A percentile compares a stretch with the other conserved stretches of the same genome.
Conservation (phyloP, 345 rosid species). For the Acer campestre region DNA sequence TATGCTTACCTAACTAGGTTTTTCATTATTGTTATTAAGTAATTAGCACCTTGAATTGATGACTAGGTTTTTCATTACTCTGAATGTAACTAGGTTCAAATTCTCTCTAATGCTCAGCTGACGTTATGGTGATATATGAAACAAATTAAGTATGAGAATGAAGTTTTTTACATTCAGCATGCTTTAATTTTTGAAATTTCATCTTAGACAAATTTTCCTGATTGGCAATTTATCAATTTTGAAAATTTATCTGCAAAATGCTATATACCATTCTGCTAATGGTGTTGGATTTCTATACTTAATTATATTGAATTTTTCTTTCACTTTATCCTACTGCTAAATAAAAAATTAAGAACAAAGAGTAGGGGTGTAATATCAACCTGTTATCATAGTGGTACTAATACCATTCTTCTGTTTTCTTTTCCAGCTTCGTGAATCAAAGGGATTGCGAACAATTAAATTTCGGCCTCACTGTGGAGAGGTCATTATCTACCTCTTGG, state of each 20-base stretch:
- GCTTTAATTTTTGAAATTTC: not conserved
- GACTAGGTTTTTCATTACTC: not conserved
- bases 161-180: not conserved
- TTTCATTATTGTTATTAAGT: not conserved
- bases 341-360: not conserved
- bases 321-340: not conserved
- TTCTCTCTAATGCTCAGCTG: not conserved
- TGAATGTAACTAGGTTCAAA: not conserved
- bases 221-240: not conserved
- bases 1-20: slow-evolving; percentile 11
- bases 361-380: slow-evolving; percentile 4
- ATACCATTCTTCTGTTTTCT: slow-evolving; percentile 2
- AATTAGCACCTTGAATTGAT: not conserved
- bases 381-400: slow-evolving; percentile 1
- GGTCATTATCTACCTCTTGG: slow-evolving; percentile 30
- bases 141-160: not conserved
- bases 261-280: too few relatives aligned
- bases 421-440: slow-evolving; percentile 61
- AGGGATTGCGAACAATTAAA: slow-evolving; percentile 58
- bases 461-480: slow-evolving; percentile 64
- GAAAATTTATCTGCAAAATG: not conserved
- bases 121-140: not conserved
- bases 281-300: not conserved
- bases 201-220: not conserved
- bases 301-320: not conserved